These are phyloP conservation scores for Sanghuangporus baumii DNA, from an alignment of 1,284 basidiomycete species.

Conservation along the genomic window DNA sequence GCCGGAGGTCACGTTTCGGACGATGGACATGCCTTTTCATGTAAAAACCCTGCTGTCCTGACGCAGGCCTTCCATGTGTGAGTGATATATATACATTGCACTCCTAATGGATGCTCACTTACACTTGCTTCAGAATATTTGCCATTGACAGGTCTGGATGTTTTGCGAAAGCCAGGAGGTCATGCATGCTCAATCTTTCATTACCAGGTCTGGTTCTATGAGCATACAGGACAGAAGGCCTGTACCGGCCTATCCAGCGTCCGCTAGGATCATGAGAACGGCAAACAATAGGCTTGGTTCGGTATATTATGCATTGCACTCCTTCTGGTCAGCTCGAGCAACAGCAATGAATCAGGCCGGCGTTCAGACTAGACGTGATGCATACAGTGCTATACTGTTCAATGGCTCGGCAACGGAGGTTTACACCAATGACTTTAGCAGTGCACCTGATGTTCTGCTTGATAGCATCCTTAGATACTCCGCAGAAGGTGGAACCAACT, in stretches of 20 bases:
- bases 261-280: constrained; percentile 30
- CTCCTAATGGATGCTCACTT: not conserved
- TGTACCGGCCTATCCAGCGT: constrained; percentile 39
- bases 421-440: constrained; percentile 44
- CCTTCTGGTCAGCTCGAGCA: constrained; percentile 50
- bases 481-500: constrained; percentile 43
- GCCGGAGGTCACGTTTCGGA: constrained; percentile 44
- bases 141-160: constrained; percentile 40
- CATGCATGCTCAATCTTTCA: not conserved
- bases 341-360: constrained; percentile 22
- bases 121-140: constrained; percentile 36
- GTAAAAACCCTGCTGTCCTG: constrained; percentile 48
- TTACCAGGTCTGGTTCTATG: constrained; percentile 52
- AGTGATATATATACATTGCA: constrained; percentile 21
- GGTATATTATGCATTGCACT: constrained; percentile 47
- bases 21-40: constrained; percentile 50
- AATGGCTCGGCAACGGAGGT: constrained; percentile 26
- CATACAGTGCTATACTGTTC: constrained; percentile 55
- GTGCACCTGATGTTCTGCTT: constrained; percentile 42
- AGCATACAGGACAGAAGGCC: constrained; percentile 34
- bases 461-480: constrained; percentile 31
- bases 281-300: constrained; percentile 52
- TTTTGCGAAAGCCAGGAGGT: not conserved
- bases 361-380: constrained; percentile 37
- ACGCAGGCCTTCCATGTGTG: constrained; percentile 58